Evolutionary conservation across 352 stramenopile genomes (phyloP), one percentile per base, ranked within the genome.

Genomic region (Globisporangium paroecandrum): DNA sequence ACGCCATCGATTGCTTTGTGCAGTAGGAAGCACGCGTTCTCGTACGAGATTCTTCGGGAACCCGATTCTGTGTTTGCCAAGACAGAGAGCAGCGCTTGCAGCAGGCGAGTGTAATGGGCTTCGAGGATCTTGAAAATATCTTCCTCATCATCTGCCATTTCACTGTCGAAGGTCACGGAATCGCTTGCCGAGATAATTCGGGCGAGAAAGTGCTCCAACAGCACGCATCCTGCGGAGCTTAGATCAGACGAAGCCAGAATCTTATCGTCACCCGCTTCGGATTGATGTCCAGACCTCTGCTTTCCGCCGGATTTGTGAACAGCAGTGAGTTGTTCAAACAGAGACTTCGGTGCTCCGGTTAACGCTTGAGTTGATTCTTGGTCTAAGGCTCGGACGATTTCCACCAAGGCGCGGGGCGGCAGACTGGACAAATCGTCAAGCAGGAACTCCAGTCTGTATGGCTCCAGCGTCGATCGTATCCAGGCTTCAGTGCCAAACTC

Each of bases 141-240:
- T 46, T 91, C 79, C 0, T 75, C 62, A 64, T 82, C 72, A 36
- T 90, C 79, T 18, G 69, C 47, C 32, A 68, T 59, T 29, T 65
- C 69, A 20, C 72, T 68, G 51, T 74, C 68, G 59, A 78, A 74
- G n/a, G 77, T 63, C 53, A 47, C 7, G 20, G 72, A 80, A 24
- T 62, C 62, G 58, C 75, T 81, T 2, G 75, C 63, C 8, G 77
- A 63, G 15, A 87, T 69, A 36, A 78, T 71, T 56, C 77, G 78
- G 22, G 70, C 78, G 22, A 93, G 58, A 2, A 93, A 58, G 61
- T 91, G 83, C 63, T 90, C 85, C 53, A 90, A 87, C 0, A 93
- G 49, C 25, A 93, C 85, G 54, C 83, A 90, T 1, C 83, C 83
- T 4, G 58, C 59, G 5, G 65, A 24, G 5, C 65, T 70, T 24